A percentile compares a stretch with the other conserved stretches of the same genome.
phyloP scores from a whole-genome alignment of 345 rosid genomes.

The Fremontodendron californicum region DNA sequence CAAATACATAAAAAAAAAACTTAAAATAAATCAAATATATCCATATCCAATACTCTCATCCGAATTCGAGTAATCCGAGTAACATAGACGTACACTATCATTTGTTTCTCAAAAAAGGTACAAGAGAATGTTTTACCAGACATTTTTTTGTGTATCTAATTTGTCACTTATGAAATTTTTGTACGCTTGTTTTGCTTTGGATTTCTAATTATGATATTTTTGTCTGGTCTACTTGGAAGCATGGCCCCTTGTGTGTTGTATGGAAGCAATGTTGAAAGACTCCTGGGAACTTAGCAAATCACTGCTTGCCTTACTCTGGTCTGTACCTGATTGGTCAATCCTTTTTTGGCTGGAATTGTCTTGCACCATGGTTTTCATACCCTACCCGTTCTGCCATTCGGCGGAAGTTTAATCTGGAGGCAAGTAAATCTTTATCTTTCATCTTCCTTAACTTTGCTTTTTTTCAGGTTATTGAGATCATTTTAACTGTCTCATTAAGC shows the following conservation, averaged over 20 bases:
- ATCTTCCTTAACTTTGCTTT: background rate
- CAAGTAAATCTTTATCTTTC: slow-evolving; percentile 25
- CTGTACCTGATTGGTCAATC: slow-evolving; percentile 64
- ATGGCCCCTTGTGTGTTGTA: slow-evolving; percentile 78
- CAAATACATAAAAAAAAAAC: too few relatives aligned
- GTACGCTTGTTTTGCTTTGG: background rate
- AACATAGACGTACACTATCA: background rate
- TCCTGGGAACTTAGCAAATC: slow-evolving; percentile 70
- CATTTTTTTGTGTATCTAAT: background rate
- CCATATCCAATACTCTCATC: too few relatives aligned
- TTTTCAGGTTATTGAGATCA: background rate
- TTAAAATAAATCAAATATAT: too few relatives aligned
- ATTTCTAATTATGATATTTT: background rate
- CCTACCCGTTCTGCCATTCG: slow-evolving; percentile 75
- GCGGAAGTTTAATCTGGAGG: slow-evolving; percentile 85
- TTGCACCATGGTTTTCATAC: slow-evolving; percentile 84
- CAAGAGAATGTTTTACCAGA: background rate
- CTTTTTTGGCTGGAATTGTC: slow-evolving; percentile 63
- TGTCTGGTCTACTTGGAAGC: slow-evolving; percentile 81
- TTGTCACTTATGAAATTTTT: background rate
- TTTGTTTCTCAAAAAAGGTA: background rate
- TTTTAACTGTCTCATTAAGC: background rate
- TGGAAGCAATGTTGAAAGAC: slow-evolving; percentile 88
- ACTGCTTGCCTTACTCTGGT: slow-evolving; percentile 67
- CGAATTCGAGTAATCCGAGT: too few relatives aligned